Base-by-base conservation (phyloP, 768 basidiomycete genomes). In the Trametes punicea region DNA sequence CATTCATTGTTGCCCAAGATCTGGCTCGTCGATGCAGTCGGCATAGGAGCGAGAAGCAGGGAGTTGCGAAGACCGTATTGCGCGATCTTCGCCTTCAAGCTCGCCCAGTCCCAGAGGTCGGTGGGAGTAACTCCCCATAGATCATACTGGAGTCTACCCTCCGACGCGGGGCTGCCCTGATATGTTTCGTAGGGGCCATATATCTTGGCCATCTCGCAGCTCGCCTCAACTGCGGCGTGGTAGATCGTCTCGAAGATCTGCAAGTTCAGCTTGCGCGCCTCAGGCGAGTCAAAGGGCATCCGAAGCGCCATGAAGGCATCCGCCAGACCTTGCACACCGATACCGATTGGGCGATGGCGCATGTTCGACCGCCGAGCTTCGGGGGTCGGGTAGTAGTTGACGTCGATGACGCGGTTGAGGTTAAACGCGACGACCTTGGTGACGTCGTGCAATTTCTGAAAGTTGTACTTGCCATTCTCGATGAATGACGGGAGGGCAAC, bases 161-260 rank as follows among this genome's bases (percentile, higher is more conserved):
- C 77, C 34, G 83, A 81, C 0, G 91, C 92, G n/a, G 97, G 96
- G 52, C 90, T 93, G 26, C 96, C 97, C 61, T 81, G 78, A 77
- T 85, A 98, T 1, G 90, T 87, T 74, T 93, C 87, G 69, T 98
- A 99, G 2, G 88, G 79, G 21, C 92, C 94, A 18, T 88, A 83
- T 52, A 65, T 74, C 68, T 76, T 81, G 20, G 96, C 93, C 55
- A 98, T 72, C 73, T 98, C 97, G 56, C 80, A 83, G 60, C 91
- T 94, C 4, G 92, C 87, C 72, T 98, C 96, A 23, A 93, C 81
- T 1, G 91, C 90, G 54, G 82, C 96, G 63, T 99, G 93, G 70
- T 98, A 99, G 69, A 99, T 98, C 13, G 97, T 99, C 78, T 99
- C 97, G 70, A 97, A 98, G 71, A 99, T 98, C 73, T 96, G 84